Evolutionary conservation across 2,329 filamentous ascomycete genomes (phyloP), one percentile per base, ranked within the genome.

Genomic region (Aspergillus tanneri): DNA sequence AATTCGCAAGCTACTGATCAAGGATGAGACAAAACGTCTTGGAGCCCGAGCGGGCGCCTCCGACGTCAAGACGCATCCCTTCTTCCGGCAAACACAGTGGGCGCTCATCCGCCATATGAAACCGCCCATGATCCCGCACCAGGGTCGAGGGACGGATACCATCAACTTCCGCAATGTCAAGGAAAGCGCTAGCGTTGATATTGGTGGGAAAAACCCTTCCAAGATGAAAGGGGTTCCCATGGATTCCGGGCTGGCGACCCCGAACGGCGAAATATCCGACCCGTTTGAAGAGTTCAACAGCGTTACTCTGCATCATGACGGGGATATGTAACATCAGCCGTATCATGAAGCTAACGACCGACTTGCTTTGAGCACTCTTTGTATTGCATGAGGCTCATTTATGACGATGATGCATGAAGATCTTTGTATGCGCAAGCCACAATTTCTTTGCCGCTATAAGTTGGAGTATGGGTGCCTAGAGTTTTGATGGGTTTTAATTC

Each of bases 211-310:
- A 41, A 65, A 72, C 37, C 61, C 70, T 3, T 67, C 66, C 28
- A 76, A 71, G 50, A 67, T 77, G 39, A 90, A 89, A 72, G 90
- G 90, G 2, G 89, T 96, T 10, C 90, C 90, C 7, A 75, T 96
- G 52, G 90, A 96, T 65, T 92, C 87, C 35, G 89, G 88, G 1
- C 77, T 95, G 44, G 83, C 87, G 2, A 97, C 92, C 2, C 92
- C 92, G 1, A 88, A 87, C 36, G 87, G 80, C 28, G 92, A 96
- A 66, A 67, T 86, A 28, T 78, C 82, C 3, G 93, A 99, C 78
- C 93, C 93, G 2, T 99, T 99, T 66, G 89, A 96, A 71, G 93
- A 97, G 70, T 99, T 99, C 73, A 99, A 97, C 77, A 95, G 90
- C 66, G 91, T 99, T 34, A 99, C 93, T 42, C 77, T 99, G 53